A percentile compares a stretch with the other conserved stretches of the same genome.
Conservation (phyloP, 768 basidiomycete species). For the Leccinellum luteum region DNA sequence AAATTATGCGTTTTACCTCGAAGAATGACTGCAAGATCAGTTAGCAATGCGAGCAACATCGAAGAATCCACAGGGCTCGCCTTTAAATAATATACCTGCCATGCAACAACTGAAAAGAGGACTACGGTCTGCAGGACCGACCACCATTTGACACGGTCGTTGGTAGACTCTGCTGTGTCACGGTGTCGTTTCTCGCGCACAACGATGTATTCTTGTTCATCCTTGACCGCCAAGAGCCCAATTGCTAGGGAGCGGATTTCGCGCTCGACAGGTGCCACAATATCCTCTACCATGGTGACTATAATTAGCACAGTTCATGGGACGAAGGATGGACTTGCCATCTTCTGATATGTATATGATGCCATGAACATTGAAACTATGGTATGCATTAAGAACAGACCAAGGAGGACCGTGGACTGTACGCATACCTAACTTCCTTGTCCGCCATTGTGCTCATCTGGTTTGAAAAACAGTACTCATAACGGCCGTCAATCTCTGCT, state of each 20-base stretch:
- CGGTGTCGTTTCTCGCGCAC: slow-evolving; percentile 90
- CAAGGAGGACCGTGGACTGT: not conserved
- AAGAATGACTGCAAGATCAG: slow-evolving; percentile 65
- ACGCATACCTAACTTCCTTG: slow-evolving; percentile 81
- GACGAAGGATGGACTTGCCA: slow-evolving; percentile 42
- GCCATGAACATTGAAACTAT: slow-evolving; percentile 97
- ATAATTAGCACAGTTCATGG: not conserved
- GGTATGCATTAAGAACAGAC: not conserved
- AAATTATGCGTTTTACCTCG: slow-evolving; percentile 88
- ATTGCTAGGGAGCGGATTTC: slow-evolving; percentile 86
- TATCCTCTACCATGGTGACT: slow-evolving; percentile 45
- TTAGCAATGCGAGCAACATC: slow-evolving; percentile 1
- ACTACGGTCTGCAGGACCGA: slow-evolving; percentile 87
- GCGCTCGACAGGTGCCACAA: slow-evolving; percentile 92
- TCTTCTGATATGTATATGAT: slow-evolving; percentile 92
- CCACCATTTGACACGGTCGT: slow-evolving; percentile 99
- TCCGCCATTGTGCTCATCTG: slow-evolving; percentile 97
- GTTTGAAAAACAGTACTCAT: slow-evolving; percentile 98
- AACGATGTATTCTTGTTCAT: slow-evolving; percentile 98
- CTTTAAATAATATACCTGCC: slow-evolving; percentile 98
- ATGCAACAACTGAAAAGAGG: slow-evolving; percentile 85
- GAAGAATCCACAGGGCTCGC: slow-evolving; percentile 34
- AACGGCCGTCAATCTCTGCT: slow-evolving; percentile 80
- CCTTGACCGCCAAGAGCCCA: slow-evolving; percentile 86
- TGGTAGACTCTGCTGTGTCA: slow-evolving; percentile 92